Evolutionary conservation across 148 eudicot genomes (phyloP).

Genomic region (Heliosperma pusillum): DNA sequence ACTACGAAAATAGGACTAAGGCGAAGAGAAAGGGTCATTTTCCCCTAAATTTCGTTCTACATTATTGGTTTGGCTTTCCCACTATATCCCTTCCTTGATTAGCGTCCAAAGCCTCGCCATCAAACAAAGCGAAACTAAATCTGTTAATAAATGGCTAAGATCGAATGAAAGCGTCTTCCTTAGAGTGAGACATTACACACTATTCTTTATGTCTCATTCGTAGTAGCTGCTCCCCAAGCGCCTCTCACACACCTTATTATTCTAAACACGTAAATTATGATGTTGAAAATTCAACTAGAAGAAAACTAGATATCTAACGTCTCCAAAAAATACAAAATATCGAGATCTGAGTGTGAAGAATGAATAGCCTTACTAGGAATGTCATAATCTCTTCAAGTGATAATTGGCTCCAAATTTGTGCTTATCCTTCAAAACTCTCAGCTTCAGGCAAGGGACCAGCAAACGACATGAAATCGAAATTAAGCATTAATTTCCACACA

Average conservation of each 20-base stretch:
- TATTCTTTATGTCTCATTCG: slow-evolving; percentile 14
- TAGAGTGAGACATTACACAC: neutral
- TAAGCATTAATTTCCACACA: slow-evolving; percentile 16
- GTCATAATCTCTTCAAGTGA: slow-evolving; percentile 14
- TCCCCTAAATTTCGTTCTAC: too few relatives aligned
- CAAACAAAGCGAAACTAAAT: too few relatives aligned
- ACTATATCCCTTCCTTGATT: too few relatives aligned
- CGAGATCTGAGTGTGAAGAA: slow-evolving; percentile 12
- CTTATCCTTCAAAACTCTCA: slow-evolving; percentile 18
- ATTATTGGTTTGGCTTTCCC: too few relatives aligned
- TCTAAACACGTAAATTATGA: neutral
- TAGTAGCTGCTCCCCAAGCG: slow-evolving; percentile 16
- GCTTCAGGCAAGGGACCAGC: slow-evolving; percentile 30
- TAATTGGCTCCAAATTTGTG: slow-evolving; percentile 23
- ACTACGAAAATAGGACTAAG: too few relatives aligned
- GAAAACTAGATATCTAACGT: slow-evolving; percentile 15
- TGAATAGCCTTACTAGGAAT: slow-evolving; percentile 18
- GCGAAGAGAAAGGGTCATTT: too few relatives aligned
- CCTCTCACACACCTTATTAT: slow-evolving; percentile 11
- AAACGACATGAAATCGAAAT: slow-evolving; percentile 20
- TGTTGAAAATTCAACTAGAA: slow-evolving; percentile 13
- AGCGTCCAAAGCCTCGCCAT: too few relatives aligned
- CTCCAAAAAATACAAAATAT: slow-evolving; percentile 23
- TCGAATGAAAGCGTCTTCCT: slow-evolving; percentile 6
- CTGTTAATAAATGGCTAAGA: slow-evolving; percentile 9